Evolutionary conservation across 2,329 filamentous ascomycete genomes (phyloP).

Genomic region (Diaporthe velutina): DNA sequence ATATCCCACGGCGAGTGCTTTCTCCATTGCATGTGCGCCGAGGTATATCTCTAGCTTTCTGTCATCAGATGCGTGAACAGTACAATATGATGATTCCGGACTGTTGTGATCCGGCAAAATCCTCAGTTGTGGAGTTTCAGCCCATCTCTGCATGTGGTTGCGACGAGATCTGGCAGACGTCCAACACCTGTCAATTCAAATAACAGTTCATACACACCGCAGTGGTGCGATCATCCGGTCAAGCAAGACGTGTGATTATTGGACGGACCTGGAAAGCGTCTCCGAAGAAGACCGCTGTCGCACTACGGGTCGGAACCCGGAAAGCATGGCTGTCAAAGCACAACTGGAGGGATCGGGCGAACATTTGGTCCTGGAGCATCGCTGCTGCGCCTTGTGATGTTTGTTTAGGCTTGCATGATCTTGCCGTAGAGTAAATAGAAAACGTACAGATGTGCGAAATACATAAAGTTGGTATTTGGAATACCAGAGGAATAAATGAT

Average conservation of each 20-base stretch:
- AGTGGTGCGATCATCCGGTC: not conserved
- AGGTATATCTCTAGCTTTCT: not conserved
- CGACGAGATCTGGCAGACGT: not conserved
- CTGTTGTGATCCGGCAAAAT: not conserved
- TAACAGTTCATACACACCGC: not conserved
- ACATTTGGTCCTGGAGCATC: not conserved
- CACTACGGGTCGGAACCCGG: constrained; percentile 3
- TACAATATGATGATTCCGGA: not conserved
- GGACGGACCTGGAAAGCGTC: not conserved
- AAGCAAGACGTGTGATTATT: not conserved
- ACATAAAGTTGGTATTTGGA: not conserved
- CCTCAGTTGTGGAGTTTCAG: not conserved
- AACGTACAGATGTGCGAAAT: not conserved
- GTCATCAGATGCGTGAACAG: not conserved
- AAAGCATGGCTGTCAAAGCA: not conserved
- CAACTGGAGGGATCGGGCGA: not conserved
- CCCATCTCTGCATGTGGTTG: not conserved
- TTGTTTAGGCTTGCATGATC: not conserved
- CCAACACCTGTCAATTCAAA: not conserved
- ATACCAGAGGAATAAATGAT: not conserved
- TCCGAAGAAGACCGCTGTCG: not conserved
- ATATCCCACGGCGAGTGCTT: not conserved
- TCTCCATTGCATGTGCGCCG: not conserved
- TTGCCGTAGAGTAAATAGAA: not conserved
- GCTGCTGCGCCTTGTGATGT: not conserved